Conservation (phyloP, 352 stramenopile species). For the Phytophthora ohioensis region DNA sequence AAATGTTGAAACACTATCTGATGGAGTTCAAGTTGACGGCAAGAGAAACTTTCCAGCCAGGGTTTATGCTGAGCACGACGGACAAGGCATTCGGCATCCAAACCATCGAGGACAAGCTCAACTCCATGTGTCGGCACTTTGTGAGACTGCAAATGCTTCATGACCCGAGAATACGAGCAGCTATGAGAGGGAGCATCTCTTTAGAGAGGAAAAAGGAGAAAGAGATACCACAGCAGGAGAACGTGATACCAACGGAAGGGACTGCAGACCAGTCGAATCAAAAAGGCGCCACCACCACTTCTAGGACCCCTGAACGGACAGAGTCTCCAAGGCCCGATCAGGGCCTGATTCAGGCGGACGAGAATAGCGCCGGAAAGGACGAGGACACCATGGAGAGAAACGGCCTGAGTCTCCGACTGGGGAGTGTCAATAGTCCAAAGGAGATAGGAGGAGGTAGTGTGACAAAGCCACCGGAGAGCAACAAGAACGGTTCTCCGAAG, state of each 20-base stretch:
- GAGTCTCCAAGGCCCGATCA: not conserved
- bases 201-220: not conserved
- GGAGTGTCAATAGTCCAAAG: no score
- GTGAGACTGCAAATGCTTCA: conserved; percentile 18
- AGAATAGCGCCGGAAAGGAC: conserved; percentile 1
- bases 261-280: conserved; percentile 4
- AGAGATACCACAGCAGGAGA: not conserved
- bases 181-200: not conserved
- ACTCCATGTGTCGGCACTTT: conserved; percentile 27
- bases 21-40: conserved; percentile 10
- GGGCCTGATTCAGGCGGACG: not conserved
- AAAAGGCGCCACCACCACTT: not conserved
- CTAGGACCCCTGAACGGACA: not conserved
- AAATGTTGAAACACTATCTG: conserved; percentile 21
- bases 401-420: no score
- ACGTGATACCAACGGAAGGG: conserved; percentile 2
- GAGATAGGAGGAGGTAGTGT: no score
- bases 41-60: conserved; percentile 3
- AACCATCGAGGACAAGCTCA: conserved; percentile 22
- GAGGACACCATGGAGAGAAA: no score
- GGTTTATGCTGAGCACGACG: conserved; percentile 2
- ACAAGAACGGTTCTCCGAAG: not conserved
- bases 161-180: conserved; percentile 9
- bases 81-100: conserved; percentile 14
- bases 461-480: not conserved